These are phyloP conservation scores for Capronia epimyces DNA, from an alignment of 2,329 filamentous ascomycete genomes.

Conservation along the genomic window DNA sequence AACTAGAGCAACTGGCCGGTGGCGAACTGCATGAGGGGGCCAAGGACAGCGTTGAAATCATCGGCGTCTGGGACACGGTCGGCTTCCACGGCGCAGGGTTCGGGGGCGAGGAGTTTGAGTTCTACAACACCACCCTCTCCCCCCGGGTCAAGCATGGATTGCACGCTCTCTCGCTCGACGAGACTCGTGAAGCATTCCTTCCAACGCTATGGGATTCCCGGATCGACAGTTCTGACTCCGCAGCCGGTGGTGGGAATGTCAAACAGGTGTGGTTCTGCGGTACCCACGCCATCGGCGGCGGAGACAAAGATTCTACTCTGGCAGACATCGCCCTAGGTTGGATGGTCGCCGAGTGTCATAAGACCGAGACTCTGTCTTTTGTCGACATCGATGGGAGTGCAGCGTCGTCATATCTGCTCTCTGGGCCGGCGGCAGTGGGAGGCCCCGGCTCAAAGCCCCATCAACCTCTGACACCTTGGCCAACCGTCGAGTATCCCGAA, in stretches of 20 bases:
- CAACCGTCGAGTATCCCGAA: neutral
- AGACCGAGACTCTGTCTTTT: neutral
- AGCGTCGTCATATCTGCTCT: neutral
- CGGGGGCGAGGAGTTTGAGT: neutral
- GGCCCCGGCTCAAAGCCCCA: neutral
- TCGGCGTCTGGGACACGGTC: slow-evolving; percentile 1
- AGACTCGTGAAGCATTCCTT: neutral
- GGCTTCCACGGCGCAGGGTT: neutral
- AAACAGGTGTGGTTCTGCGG: slow-evolving; percentile 4
- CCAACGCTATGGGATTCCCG: neutral
- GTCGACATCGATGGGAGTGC: neutral
- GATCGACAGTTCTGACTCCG: neutral
- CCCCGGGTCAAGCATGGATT: neutral
- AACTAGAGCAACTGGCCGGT: neutral
- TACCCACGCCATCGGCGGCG: neutral
- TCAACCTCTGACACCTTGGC: neutral
- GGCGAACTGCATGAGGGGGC: neutral
- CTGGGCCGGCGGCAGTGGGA: neutral
- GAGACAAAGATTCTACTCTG: neutral
- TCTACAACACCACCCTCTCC: neutral
- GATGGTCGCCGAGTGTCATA: neutral
- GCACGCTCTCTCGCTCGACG: neutral
- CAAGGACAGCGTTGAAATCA: neutral
- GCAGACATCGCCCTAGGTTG: neutral
- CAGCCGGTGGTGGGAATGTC: neutral